Percentiles rank a stretch among this genome's conserved stretches.
phyloP scores from a whole-genome alignment of 2,329 filamentous ascomycete species.

The Mariannaea elegans region DNA sequence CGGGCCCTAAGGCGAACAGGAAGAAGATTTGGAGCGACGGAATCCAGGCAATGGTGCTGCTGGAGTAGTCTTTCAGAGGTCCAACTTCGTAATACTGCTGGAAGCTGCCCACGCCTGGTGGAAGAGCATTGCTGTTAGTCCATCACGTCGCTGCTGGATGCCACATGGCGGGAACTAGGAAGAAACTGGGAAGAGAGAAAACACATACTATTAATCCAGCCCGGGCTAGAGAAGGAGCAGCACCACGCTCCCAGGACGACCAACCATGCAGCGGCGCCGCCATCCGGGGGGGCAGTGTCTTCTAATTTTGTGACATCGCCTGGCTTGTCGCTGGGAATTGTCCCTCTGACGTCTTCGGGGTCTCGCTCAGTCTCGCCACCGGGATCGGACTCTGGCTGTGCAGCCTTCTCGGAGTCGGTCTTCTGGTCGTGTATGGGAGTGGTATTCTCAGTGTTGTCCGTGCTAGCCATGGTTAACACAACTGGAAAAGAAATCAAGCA shows the following conservation, averaged over 20 bases:
- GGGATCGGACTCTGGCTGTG: background rate
- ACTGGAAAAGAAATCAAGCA: too few species aligned
- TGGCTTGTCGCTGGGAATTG: background rate
- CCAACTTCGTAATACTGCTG: constrained; percentile 65
- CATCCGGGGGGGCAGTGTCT: constrained; percentile 21
- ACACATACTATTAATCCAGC: constrained; percentile 56
- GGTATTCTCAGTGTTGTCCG: too few species aligned
- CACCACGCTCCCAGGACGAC: constrained; percentile 53
- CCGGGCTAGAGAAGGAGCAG: constrained; percentile 51
- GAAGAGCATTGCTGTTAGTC: background rate
- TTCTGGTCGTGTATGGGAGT: too few species aligned
- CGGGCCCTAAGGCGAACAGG: constrained; percentile 44
- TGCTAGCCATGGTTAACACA: too few species aligned
- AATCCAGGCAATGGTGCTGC: constrained; percentile 70
- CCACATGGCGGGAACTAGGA: too few species aligned
- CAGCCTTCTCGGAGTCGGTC: background rate
- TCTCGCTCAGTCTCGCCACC: background rate
- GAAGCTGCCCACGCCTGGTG: constrained; percentile 58
- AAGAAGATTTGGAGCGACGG: constrained; percentile 64
- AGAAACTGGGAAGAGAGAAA: background rate
- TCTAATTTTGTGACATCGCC: background rate
- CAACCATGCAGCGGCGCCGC: constrained; percentile 48
- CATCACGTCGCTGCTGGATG: background rate
- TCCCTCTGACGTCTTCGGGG: background rate
- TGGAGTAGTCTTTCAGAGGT: constrained; percentile 57